Evolutionary conservation across 2,329 filamentous ascomycete genomes (phyloP).

Genomic region (Trichoderma gracile): DNA sequence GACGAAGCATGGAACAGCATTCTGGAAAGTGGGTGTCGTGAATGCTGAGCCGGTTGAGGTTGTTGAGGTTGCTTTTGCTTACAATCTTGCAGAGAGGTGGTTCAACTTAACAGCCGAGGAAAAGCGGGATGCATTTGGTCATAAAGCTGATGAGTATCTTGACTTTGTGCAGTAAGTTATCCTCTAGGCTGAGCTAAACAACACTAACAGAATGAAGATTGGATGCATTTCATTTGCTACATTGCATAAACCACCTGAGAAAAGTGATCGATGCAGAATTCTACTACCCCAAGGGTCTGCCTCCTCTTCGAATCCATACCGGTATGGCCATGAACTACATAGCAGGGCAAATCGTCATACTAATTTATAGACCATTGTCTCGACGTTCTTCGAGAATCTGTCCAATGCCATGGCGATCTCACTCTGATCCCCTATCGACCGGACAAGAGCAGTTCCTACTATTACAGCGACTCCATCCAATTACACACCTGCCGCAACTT

Average conservation of each 20-base stretch:
- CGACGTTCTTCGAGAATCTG: neutral
- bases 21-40: neutral
- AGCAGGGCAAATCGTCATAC: neutral
- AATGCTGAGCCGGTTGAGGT: neutral
- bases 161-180: neutral
- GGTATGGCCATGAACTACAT: neutral
- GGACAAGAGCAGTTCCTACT: neutral
- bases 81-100: neutral
- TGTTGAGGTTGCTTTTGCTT: too few species aligned
- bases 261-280: neutral
- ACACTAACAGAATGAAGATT: neutral
- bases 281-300: neutral
- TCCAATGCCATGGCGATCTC: slow-evolving; percentile 2
- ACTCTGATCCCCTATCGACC: neutral
- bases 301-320: neutral
- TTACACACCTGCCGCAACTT: neutral
- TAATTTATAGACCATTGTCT: neutral
- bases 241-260: neutral
- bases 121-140: neutral
- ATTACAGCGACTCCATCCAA: slow-evolving; percentile 4
- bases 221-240: neutral
- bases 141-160: neutral
- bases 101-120: neutral
- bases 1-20: neutral
- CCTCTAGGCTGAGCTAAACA: too few species aligned